These are phyloP conservation scores for Orbilia quercus DNA, from an alignment of 2,329 filamentous ascomycete genomes.

Conservation along the genomic window DNA sequence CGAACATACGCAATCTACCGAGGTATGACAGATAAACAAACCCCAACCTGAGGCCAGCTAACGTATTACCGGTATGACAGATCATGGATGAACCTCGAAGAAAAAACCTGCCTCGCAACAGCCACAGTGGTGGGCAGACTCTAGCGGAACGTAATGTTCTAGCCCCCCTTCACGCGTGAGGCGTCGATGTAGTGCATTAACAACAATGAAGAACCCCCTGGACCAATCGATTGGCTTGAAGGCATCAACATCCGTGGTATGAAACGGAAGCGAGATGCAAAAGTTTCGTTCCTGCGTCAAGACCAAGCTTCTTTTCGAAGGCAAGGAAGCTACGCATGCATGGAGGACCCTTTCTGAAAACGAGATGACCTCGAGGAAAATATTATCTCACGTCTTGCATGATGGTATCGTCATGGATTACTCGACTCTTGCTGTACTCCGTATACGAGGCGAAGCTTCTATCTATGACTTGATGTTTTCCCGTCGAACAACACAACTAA, in stretches of 20 bases:
- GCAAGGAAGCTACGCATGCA: slow-evolving; percentile 3
- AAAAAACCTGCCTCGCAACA: background rate
- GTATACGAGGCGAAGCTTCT: too few relatives aligned
- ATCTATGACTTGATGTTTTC: background rate
- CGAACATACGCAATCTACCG: too few relatives aligned
- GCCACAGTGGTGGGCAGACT: background rate
- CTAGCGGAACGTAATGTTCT: background rate
- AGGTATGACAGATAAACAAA: too few relatives aligned
- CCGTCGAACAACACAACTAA: slow-evolving; percentile 33
- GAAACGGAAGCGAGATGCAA: slow-evolving; percentile 51
- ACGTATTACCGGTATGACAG: background rate
- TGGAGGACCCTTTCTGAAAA: background rate
- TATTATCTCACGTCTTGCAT: background rate
- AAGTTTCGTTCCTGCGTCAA: slow-evolving; percentile 54
- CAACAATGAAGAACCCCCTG: background rate
- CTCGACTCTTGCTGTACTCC: too few relatives aligned
- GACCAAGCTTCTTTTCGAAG: slow-evolving; percentile 24
- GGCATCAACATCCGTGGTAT: slow-evolving; percentile 3
- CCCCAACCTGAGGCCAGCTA: too few relatives aligned
- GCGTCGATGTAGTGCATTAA: slow-evolving; percentile 1
- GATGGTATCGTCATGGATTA: slow-evolving; percentile 1
- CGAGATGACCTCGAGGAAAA: background rate
- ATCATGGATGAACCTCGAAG: background rate
- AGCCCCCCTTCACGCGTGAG: background rate
- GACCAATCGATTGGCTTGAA: background rate